A percentile compares a stretch with the other conserved stretches of the same genome.
Evolutionary conservation across 805 yeast genomes (phyloP).

Genomic region (Metschnikowia sp.): DNA sequence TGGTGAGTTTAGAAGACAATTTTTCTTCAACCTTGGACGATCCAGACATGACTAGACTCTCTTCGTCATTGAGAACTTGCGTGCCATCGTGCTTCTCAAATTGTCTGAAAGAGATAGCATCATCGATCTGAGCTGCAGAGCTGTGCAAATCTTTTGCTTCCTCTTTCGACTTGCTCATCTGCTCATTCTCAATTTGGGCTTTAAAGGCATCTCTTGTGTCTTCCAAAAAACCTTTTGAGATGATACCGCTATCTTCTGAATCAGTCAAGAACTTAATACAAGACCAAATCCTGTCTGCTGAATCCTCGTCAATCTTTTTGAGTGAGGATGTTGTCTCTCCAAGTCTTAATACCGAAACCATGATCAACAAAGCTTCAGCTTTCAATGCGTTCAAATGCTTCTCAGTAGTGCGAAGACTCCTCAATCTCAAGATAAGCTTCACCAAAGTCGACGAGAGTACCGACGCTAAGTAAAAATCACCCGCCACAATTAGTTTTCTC

Average conservation of each 20-base stretch:
- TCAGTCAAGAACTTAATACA: conserved; percentile 79
- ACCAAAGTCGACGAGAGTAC: conserved; percentile 85
- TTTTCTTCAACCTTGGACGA: conserved; percentile 52
- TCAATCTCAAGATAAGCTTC: conserved; percentile 77
- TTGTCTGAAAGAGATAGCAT: conserved; percentile 74
- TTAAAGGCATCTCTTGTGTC: conserved; percentile 86
- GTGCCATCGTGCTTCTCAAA: conserved; percentile 44
- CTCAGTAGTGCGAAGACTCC: conserved; percentile 51
- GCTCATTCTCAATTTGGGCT: conserved; percentile 60
- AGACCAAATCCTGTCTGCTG: conserved; percentile 89
- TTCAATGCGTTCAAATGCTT: conserved; percentile 73
- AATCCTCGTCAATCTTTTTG: conserved; percentile 89
- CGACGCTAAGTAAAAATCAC: conserved; percentile 88
- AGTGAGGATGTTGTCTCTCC: conserved; percentile 71
- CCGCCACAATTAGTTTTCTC: conserved; percentile 75
- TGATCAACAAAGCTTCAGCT: conserved; percentile 90
- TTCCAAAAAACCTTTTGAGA: conserved; percentile 72
- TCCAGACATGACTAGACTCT: conserved; percentile 54
- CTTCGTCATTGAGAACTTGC: conserved; percentile 40
- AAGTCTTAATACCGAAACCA: conserved; percentile 87
- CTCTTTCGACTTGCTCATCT: conserved; percentile 51
- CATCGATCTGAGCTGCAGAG: conserved; percentile 75
- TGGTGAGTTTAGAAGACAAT: conserved; percentile 74
- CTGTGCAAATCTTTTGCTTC: conserved; percentile 57
- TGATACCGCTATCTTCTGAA: conserved; percentile 48